A percentile compares a stretch with the other conserved stretches of the same genome.
These are phyloP conservation scores for Rhodotorula toruloides DNA, from an alignment of 768 basidiomycete genomes.

Conservation along the genomic window DNA sequence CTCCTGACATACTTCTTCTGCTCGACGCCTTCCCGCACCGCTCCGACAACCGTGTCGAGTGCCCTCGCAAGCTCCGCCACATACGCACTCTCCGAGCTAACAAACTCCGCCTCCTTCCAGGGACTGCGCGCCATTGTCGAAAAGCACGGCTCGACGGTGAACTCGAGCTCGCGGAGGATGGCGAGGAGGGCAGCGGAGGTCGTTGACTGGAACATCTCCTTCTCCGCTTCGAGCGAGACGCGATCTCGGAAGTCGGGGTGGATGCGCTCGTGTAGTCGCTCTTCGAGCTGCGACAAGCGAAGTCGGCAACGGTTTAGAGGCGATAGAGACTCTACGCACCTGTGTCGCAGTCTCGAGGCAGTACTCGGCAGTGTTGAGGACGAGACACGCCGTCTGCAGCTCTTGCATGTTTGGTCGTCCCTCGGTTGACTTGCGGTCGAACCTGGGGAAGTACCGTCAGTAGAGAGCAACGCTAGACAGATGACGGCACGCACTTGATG, in stretches of 20 bases:
- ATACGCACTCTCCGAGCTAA: slow-evolving; percentile 79
- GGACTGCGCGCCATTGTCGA: slow-evolving; percentile 67
- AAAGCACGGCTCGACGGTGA: slow-evolving; percentile 72
- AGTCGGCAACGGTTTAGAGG: neutral
- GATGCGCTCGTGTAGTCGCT: slow-evolving; percentile 79
- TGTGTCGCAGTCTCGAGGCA: slow-evolving; percentile 86
- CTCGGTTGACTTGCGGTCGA: slow-evolving; percentile 66
- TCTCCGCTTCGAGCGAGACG: slow-evolving; percentile 74
- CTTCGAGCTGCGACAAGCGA: slow-evolving; percentile 64
- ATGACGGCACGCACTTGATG: slow-evolving; percentile 57
- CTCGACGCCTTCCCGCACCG: slow-evolving; percentile 74
- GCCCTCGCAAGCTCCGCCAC: slow-evolving; percentile 68
- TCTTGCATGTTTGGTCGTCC: slow-evolving; percentile 69
- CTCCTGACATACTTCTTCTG: slow-evolving; percentile 92
- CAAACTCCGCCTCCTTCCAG: slow-evolving; percentile 74
- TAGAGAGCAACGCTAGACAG: neutral
- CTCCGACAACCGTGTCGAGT: slow-evolving; percentile 69
- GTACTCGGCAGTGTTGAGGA: slow-evolving; percentile 96
- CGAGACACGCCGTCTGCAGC: slow-evolving; percentile 73
- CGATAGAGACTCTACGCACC: slow-evolving; percentile 50
- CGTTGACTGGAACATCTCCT: slow-evolving; percentile 81
- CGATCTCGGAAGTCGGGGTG: slow-evolving; percentile 69
- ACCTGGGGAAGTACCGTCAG: neutral
- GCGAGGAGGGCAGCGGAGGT: slow-evolving; percentile 76
- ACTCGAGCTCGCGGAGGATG: slow-evolving; percentile 77